These are phyloP conservation scores for Torulaspora pretoriensis DNA, from an alignment of 1,139 yeast species.

Conservation along the genomic window DNA sequence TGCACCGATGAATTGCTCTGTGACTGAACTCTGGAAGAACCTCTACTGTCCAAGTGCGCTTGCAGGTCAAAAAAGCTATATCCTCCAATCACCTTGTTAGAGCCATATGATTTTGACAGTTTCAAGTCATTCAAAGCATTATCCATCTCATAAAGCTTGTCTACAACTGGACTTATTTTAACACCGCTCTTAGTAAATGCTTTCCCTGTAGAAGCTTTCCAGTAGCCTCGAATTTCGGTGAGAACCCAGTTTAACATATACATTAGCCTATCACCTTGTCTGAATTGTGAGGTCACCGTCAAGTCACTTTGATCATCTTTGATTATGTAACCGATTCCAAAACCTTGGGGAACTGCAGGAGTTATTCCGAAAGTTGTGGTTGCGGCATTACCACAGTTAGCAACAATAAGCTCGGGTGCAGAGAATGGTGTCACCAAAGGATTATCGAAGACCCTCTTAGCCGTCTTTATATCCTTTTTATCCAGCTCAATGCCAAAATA, in stretches of 20 bases:
- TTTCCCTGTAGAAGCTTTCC: constrained; percentile 40
- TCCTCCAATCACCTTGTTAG: constrained; percentile 40
- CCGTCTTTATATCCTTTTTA: constrained; percentile 34
- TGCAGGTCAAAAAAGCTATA: constrained; percentile 75
- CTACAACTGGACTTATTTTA: constrained; percentile 36
- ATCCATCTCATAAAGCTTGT: constrained; percentile 34
- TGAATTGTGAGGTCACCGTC: constrained; percentile 60
- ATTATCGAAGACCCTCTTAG: constrained; percentile 37
- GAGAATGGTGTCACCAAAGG: constrained; percentile 47
- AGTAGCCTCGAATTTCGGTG: constrained; percentile 46
- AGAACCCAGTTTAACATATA: constrained; percentile 60
- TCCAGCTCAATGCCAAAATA: constrained; percentile 41
- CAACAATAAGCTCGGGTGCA: constrained; percentile 44
- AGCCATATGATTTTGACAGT: constrained; percentile 20
- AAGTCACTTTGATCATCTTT: constrained; percentile 65
- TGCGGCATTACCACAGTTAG: constrained; percentile 78
- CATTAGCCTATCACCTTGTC: constrained; percentile 67
- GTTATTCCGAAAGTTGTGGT: constrained; percentile 69
- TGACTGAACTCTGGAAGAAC: constrained; percentile 24
- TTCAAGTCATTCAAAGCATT: constrained; percentile 23
- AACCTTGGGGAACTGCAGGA: constrained; percentile 71
- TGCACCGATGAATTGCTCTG: constrained; percentile 20
- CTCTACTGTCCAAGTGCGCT: constrained; percentile 38
- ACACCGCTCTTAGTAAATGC: constrained; percentile 38
- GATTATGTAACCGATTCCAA: constrained; percentile 71